A percentile compares a stretch with the other conserved stretches of the same genome.
phyloP scores from a whole-genome alignment of 768 basidiomycete genomes.

The Boletus pseudopeckii region DNA sequence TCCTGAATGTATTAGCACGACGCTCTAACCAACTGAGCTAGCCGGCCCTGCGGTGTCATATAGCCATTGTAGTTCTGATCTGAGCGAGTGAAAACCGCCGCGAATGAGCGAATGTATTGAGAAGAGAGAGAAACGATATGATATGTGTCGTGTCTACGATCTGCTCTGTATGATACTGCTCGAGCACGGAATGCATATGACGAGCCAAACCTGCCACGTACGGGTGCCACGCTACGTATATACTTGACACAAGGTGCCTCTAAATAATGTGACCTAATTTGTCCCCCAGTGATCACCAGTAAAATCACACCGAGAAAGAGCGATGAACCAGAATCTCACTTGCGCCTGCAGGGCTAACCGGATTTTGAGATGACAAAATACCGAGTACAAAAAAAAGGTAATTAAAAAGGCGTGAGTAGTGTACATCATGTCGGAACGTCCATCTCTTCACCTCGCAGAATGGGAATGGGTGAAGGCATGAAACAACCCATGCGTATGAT shows the following conservation, averaged over 20 bases:
- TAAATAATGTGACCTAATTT: too few relatives aligned
- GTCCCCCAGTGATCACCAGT: not conserved
- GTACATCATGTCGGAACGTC: conserved; percentile 11
- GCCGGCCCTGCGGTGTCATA: conserved; percentile 48
- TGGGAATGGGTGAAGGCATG: not conserved
- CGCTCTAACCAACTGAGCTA: conserved; percentile 95
- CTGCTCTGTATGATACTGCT: too few relatives aligned
- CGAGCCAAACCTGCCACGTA: too few relatives aligned
- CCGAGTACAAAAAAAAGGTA: not conserved
- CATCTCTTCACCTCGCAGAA: not conserved
- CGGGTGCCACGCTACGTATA: too few relatives aligned
- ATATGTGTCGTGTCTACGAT: too few relatives aligned
- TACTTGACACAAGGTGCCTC: too few relatives aligned
- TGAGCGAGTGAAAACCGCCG: too few relatives aligned
- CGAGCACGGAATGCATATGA: too few relatives aligned
- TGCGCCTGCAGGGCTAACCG: not conserved
- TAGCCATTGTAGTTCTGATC: not conserved
- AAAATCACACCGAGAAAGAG: not conserved
- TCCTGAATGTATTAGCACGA: conserved; percentile 57
- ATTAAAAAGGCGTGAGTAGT: conserved; percentile 10
- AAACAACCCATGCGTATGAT: not conserved
- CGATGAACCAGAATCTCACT: not conserved
- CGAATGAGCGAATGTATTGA: too few relatives aligned
- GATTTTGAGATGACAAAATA: not conserved
- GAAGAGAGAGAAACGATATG: too few relatives aligned